Conservation (phyloP, 2,329 filamentous ascomycete species). For the Pseudopithomyces maydicus region DNA sequence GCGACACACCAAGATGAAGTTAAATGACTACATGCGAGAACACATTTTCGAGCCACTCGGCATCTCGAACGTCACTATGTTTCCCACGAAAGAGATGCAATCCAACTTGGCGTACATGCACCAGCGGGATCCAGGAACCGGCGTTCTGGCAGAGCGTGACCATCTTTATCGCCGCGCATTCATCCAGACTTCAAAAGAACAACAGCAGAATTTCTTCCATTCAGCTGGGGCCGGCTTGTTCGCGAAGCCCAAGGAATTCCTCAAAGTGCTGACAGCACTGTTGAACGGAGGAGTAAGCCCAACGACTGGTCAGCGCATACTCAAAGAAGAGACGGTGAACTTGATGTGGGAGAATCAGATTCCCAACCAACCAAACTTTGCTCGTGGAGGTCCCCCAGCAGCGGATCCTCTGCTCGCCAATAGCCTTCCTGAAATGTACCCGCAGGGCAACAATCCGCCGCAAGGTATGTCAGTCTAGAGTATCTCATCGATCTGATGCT, state of each 20-base stretch:
- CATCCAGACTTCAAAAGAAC: constrained; percentile 49
- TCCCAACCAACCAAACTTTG: constrained; percentile 57
- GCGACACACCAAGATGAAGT: constrained; percentile 47
- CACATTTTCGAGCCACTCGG: constrained; percentile 54
- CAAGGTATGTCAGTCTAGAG: constrained; percentile 42
- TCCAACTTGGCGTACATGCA: constrained; percentile 63
- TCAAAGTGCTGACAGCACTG: constrained; percentile 63
- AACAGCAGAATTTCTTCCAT: constrained; percentile 57
- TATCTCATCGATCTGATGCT: too few relatives aligned
- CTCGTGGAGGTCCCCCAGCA: constrained; percentile 48
- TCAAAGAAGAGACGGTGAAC: constrained; percentile 63
- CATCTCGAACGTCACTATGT: constrained; percentile 59
- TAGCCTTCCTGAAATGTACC: constrained; percentile 56
- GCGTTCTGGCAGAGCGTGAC: constrained; percentile 46
- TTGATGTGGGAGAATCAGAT: constrained; percentile 71
- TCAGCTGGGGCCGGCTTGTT: constrained; percentile 68
- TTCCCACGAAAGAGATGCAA: constrained; percentile 61
- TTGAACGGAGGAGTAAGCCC: constrained; percentile 69
- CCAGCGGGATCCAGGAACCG: constrained; percentile 51
- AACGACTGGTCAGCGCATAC: constrained; percentile 58
- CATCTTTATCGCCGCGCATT: constrained; percentile 58
- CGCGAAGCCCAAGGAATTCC: constrained; percentile 64
- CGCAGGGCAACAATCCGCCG: constrained; percentile 53
- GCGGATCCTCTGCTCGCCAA: constrained; percentile 58
- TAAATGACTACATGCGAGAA: constrained; percentile 54